Base-by-base conservation (phyloP, 2,329 filamentous ascomycete species). In the Cladosporium colombiae region DNA sequence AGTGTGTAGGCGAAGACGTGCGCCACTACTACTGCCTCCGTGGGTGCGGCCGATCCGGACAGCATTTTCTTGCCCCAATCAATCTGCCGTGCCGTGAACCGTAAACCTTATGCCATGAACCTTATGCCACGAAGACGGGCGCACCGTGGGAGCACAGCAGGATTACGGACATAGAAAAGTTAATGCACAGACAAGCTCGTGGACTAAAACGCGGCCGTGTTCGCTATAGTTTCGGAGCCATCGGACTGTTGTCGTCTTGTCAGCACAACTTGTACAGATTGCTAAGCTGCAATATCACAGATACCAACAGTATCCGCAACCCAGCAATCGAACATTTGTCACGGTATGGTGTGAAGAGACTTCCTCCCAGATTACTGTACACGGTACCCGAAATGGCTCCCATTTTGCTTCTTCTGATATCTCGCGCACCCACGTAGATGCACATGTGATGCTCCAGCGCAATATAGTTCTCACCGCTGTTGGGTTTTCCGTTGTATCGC, bases 61-160 rank as follows among this genome's bases (percentile, higher is more conserved):
- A 31, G 52, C 52, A 29, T 29, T 55, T 33, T 55, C 52, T 13
- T 55, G 52, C 18, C 52, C n/a, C 40, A 23, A 46, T 46, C 40
- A 46, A 46, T 46, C 40, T 46, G n/a, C 40, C 40, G n/a, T 55
- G 55, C 55, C 55, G 55, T 57, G 4, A 16, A 35, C 53, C 53
- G 53, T 18, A 23, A 56, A 57, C 55, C 55, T 57, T 57, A 57
- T 27, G 16, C 49, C 5, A 40, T 6, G 8, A 14, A 55, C 25
- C 27, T n/a, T 33, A 46, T 46, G n/a, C 40, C n/a, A 46, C 40
- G 40, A 46, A 46, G 52, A 33, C 52, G 52, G 52, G 27, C 52
- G 18, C 27, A 55, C 52, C 23, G 29, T 55, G 52, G 52, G 31
- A 55, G 52, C 27, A 33, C n/a, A 18, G 40, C 40, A 46, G 40